Percentiles rank a stretch among this genome's conserved stretches.
Evolutionary conservation across 2,329 filamentous ascomycete genomes (phyloP).

Genomic region (Penicillium janthinellum): DNA sequence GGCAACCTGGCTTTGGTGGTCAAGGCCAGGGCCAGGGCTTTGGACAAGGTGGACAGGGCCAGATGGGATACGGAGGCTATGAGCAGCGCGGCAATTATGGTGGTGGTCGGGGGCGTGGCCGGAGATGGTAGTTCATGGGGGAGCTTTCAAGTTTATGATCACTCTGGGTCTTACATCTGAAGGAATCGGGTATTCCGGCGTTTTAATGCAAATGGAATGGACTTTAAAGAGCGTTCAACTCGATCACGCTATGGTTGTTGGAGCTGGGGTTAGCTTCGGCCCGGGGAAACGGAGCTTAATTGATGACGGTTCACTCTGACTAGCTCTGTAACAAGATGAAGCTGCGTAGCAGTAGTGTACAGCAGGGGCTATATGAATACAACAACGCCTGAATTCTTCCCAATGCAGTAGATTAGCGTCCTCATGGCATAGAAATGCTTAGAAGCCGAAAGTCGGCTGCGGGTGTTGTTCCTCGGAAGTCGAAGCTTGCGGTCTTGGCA

Average conservation of each 20-base stretch:
- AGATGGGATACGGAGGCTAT: conserved; percentile 47
- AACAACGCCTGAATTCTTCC: neutral
- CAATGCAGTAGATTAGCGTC: neutral
- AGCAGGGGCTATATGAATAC: neutral
- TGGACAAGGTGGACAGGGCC: conserved; percentile 41
- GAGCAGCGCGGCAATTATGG: conserved; percentile 44
- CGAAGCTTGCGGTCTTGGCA: conserved; percentile 42
- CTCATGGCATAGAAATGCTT: neutral
- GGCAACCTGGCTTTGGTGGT: conserved; percentile 39
- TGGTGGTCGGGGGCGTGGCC: conserved; percentile 42
- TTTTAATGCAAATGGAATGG: conserved; percentile 21
- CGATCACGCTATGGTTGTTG: neutral
- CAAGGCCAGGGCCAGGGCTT: conserved; percentile 38
- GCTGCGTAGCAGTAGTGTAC: too few species aligned
- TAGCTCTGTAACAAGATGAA: neutral
- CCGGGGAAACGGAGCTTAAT: neutral
- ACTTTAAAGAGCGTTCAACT: conserved; percentile 11
- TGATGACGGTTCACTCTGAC: neutral
- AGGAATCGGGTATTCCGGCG: conserved; percentile 21
- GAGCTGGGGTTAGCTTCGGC: conserved; percentile 1
- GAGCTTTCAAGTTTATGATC: conserved; percentile 14
- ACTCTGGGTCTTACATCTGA: conserved; percentile 1
- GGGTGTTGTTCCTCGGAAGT: conserved; percentile 35
- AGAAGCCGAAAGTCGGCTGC: conserved; percentile 11
- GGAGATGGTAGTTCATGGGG: conserved; percentile 39